These are phyloP conservation scores for Termitomyces bulborhizus DNA, from an alignment of 768 basidiomycete genomes.

Conservation along the genomic window DNA sequence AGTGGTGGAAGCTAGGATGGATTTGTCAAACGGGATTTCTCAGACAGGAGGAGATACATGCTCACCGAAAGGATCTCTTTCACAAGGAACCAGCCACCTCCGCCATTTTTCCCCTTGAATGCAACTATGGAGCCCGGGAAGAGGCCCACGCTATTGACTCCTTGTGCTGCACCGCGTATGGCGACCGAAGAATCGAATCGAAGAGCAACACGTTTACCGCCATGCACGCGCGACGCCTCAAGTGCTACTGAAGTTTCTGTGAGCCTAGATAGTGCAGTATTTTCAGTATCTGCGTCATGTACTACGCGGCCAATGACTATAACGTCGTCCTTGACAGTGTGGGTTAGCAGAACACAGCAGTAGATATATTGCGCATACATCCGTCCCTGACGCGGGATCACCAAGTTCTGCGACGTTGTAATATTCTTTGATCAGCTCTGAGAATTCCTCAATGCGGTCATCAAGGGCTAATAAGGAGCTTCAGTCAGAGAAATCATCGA, in stretches of 20 bases:
- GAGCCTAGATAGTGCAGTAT: slow-evolving; percentile 51
- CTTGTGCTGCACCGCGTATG: slow-evolving; percentile 57
- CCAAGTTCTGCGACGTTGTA: slow-evolving; percentile 72
- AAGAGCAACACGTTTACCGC: slow-evolving; percentile 66
- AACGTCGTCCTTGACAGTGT: slow-evolving; percentile 47
- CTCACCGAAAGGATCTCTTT: slow-evolving; percentile 77
- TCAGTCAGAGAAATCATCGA: not conserved
- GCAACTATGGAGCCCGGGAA: slow-evolving; percentile 90
- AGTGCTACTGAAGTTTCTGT: slow-evolving; percentile 70
- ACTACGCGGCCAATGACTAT: slow-evolving; percentile 70
- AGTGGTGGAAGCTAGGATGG: slow-evolving; percentile 57
- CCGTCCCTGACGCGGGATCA: slow-evolving; percentile 52
- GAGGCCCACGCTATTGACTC: slow-evolving; percentile 61
- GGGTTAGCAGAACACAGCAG: not conserved
- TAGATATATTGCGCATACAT: slow-evolving; percentile 25
- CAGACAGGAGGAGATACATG: slow-evolving; percentile 1
- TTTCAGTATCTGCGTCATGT: slow-evolving; percentile 54
- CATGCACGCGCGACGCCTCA: slow-evolving; percentile 70
- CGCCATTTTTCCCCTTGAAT: slow-evolving; percentile 84
- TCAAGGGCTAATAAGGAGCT: slow-evolving; percentile 57
- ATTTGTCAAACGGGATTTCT: not conserved
- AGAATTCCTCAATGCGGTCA: slow-evolving; percentile 81
- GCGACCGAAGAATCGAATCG: slow-evolving; percentile 62
- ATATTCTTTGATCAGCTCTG: slow-evolving; percentile 60
- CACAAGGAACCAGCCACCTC: slow-evolving; percentile 81